A percentile compares a stretch with the other conserved stretches of the same genome.
Evolutionary conservation across 352 stramenopile genomes (phyloP).

Genomic region (Phytopythium litorale): DNA sequence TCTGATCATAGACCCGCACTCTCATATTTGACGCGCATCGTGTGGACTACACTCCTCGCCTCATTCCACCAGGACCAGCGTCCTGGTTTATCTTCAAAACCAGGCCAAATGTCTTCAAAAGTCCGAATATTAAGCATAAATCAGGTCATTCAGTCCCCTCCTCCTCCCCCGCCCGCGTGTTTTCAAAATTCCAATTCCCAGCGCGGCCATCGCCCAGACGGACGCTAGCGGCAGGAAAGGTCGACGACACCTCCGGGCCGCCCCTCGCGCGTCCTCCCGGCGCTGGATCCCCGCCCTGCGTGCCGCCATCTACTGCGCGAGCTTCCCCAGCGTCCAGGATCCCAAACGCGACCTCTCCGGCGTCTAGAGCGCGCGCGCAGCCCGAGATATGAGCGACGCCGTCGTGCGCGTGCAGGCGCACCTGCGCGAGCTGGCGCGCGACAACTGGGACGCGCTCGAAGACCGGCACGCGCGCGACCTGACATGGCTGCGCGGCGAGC

Average conservation of each 20-base stretch:
- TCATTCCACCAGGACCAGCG: neutral
- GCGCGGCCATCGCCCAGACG: neutral
- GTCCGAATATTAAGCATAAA: neutral
- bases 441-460: conserved; percentile 50
- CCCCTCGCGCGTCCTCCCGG: neutral
- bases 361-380: neutral
- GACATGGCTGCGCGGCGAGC: conserved; percentile 44
- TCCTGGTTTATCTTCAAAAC: neutral
- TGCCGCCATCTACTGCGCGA: neutral
- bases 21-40: neutral
- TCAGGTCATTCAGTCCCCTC: neutral
- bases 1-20: neutral
- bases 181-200: conserved; percentile 8
- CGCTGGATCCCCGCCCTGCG: neutral
- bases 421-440: conserved; percentile 46
- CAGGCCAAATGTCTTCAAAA: neutral
- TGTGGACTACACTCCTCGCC: neutral
- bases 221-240: neutral
- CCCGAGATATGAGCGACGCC: conserved; percentile 48
- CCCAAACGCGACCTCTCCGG: neutral
- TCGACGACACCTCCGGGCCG: neutral
- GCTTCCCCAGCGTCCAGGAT: neutral
- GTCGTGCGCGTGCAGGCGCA: conserved; percentile 57
- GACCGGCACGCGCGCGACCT: conserved; percentile 37
- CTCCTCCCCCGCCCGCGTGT: neutral